Conservation (phyloP, 306 rosid genomes). For the Malus sieversii region DNA sequence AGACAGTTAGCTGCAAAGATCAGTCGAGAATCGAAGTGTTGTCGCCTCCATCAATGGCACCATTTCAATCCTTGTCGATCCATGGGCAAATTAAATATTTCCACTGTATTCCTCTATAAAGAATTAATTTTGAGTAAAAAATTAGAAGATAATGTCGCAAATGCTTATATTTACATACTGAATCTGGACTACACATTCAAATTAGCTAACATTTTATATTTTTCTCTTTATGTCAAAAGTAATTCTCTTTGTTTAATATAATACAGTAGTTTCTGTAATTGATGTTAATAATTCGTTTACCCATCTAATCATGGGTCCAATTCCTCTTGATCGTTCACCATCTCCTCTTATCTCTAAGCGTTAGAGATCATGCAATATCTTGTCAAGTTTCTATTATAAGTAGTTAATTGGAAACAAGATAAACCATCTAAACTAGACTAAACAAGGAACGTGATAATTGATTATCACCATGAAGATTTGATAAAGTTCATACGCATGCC, state of each 20-base stretch:
- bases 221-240: not conserved
- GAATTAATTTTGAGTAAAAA: not conserved
- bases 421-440: conserved; percentile 62
- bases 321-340: conserved; percentile 12
- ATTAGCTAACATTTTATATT: no score
- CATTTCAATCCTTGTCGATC: conserved; percentile 67
- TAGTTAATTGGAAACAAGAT: conserved; percentile 33
- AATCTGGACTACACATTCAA: not conserved
- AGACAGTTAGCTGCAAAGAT: conserved; percentile 51
- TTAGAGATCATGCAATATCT: conserved; percentile 31
- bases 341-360: conserved; percentile 25
- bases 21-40: conserved; percentile 64
- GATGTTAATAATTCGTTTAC: not conserved
- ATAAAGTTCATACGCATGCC: not conserved
- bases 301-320: conserved; percentile 35
- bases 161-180: no score
- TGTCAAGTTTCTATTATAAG: conserved; percentile 47
- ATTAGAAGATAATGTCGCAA: not conserved
- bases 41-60: conserved; percentile 85
- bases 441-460: conserved; percentile 43
- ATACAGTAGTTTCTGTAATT: no score
- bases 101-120: not conserved
- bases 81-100: conserved; percentile 8
- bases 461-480: conserved; percentile 10
- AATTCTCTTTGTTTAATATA: not conserved